A percentile compares a stretch with the other conserved stretches of the same genome.
These are phyloP conservation scores for Ganoderma meredithae DNA, from an alignment of 1,284 basidiomycete species.

Conservation along the genomic window DNA sequence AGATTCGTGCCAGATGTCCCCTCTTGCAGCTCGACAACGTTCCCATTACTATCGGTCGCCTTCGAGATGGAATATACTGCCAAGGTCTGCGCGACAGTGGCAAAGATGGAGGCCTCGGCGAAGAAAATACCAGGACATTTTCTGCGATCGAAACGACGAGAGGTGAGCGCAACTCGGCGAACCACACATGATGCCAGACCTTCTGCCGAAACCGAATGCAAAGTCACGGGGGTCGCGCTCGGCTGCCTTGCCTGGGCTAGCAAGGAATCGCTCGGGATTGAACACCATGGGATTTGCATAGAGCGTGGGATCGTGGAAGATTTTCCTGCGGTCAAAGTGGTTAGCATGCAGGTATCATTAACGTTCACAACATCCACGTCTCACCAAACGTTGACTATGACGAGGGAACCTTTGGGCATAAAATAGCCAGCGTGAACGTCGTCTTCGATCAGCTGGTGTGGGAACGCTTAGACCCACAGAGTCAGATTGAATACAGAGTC, in stretches of 20 bases:
- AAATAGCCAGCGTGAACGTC: slow-evolving; percentile 39
- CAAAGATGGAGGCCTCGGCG: slow-evolving; percentile 43
- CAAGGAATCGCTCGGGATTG: slow-evolving; percentile 40
- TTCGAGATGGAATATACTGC: slow-evolving; percentile 42
- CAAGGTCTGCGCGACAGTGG: slow-evolving; percentile 38
- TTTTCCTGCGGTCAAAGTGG: slow-evolving; percentile 31
- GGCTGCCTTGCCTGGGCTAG: slow-evolving; percentile 20
- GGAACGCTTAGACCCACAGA: slow-evolving; percentile 27
- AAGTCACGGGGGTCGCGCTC: slow-evolving; percentile 36
- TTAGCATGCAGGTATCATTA: neutral
- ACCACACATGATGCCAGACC: slow-evolving; percentile 21
- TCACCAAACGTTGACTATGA: slow-evolving; percentile 39
- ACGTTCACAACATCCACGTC: neutral
- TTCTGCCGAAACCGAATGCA: slow-evolving; percentile 39
- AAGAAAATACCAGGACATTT: slow-evolving; percentile 34
- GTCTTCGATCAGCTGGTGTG: slow-evolving; percentile 39
- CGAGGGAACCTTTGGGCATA: slow-evolving; percentile 39
- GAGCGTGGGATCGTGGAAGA: slow-evolving; percentile 39
- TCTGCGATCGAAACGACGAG: slow-evolving; percentile 8
- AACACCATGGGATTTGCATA: slow-evolving; percentile 41
- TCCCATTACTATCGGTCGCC: slow-evolving; percentile 32
- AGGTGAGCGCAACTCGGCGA: neutral
- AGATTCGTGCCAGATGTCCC: slow-evolving; percentile 35
- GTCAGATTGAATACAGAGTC: neutral
- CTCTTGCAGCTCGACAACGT: slow-evolving; percentile 28